phyloP scores from a whole-genome alignment of 108 stramenopile genomes.

The Skeletonema marinoi region DNA sequence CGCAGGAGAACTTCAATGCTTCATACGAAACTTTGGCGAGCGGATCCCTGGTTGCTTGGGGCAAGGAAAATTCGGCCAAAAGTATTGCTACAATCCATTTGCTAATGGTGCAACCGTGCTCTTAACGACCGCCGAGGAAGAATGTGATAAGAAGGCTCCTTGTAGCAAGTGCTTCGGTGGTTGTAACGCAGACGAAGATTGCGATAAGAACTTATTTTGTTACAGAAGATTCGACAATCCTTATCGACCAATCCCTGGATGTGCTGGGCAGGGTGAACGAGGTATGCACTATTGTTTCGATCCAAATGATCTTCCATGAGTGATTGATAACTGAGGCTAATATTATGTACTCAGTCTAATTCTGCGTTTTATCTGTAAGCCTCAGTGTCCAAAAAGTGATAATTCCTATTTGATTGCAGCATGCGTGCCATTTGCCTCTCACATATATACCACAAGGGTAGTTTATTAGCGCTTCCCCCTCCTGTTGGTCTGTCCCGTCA shows the following conservation, averaged over 20 bases:
- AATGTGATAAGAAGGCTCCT: conserved; percentile 3
- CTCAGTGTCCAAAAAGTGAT: background rate
- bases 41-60: conserved; percentile 23
- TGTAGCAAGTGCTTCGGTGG: conserved; percentile 27
- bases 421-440: background rate
- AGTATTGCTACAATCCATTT: conserved; percentile 30
- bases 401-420: background rate
- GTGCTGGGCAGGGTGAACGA: conserved; percentile 36
- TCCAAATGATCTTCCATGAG: conserved; percentile 20
- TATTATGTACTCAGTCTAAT: background rate
- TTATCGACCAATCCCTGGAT: conserved; percentile 27
- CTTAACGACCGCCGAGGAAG: conserved; percentile 14
- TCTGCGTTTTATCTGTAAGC: background rate
- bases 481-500: conserved; percentile 73
- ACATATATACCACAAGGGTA: background rate
- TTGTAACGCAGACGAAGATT: conserved; percentile 18
- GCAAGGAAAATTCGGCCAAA: conserved; percentile 13
- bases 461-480: conserved; percentile 27
- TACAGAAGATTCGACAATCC: conserved; percentile 14
- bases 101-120: conserved; percentile 4
- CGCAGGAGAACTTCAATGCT: conserved; percentile 14
- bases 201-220: conserved; percentile 27
- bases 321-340: background rate
- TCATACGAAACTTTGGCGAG: conserved; percentile 10
- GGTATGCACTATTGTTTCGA: conserved; percentile 39